A percentile compares a stretch with the other conserved stretches of the same genome.
These are phyloP conservation scores for Beauveria varroae DNA, from an alignment of 2,329 filamentous ascomycete species.

Conservation along the genomic window DNA sequence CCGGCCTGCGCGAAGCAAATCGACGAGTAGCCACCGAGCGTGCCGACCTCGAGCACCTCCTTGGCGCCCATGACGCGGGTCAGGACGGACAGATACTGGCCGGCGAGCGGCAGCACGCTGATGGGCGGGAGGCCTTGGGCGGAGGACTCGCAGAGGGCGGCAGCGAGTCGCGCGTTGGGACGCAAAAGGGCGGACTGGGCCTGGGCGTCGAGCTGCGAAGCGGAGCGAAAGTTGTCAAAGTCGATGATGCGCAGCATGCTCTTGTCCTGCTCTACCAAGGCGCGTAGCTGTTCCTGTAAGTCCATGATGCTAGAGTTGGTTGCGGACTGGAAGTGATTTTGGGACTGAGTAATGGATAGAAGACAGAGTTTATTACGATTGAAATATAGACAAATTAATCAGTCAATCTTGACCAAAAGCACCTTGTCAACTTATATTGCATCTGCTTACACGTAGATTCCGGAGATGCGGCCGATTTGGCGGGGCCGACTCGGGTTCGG, in stretches of 20 bases:
- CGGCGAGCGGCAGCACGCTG: conserved; percentile 26
- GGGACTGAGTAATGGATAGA: neutral
- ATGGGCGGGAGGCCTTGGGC: conserved; percentile 30
- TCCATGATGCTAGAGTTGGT: neutral
- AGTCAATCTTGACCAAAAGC: no score
- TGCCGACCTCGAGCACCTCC: conserved; percentile 45
- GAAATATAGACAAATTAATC: no score
- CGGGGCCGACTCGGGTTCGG: neutral
- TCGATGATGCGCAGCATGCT: neutral
- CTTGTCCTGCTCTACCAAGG: neutral
- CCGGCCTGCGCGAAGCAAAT: conserved; percentile 41
- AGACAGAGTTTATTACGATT: neutral
- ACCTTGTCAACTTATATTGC: neutral
- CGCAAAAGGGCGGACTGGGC: neutral
- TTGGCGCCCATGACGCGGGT: conserved; percentile 27
- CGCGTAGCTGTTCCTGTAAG: neutral
- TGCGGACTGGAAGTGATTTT: neutral
- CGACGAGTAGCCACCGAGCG: conserved; percentile 45
- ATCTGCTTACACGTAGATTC: neutral
- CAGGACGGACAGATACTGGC: conserved; percentile 32
- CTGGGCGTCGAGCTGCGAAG: conserved; percentile 17
- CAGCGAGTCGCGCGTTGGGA: conserved; percentile 9
- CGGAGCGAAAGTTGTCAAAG: conserved; percentile 1
- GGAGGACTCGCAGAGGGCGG: conserved; percentile 23
- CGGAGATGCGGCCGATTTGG: neutral